phyloP scores from a whole-genome alignment of 257 asterid genomes.

The Salvia hispanica region DNA sequence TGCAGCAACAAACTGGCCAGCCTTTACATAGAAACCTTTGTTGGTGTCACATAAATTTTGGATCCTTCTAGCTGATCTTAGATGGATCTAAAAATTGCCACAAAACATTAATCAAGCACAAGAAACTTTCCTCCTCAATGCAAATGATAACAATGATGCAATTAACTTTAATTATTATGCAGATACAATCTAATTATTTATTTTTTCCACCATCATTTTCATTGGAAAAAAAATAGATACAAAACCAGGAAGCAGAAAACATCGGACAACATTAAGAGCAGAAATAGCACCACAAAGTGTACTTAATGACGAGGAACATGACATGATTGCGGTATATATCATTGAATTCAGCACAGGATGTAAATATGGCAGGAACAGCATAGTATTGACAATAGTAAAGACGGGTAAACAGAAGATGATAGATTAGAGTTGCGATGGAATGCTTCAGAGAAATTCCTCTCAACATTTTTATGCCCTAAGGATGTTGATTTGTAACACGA shows the following conservation, averaged over 20 bases:
- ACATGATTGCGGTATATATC: not conserved
- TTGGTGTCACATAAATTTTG: slow-evolving; percentile 71
- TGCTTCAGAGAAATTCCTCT: not conserved
- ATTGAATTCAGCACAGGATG: not conserved
- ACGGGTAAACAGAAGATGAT: not conserved
- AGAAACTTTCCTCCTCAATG: not conserved
- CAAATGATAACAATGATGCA: not conserved
- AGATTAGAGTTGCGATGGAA: not conserved
- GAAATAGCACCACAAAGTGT: not conserved
- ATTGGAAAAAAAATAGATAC: not conserved
- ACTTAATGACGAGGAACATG: not conserved
- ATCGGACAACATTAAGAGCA: not conserved
- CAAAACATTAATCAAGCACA: slow-evolving; percentile 16
- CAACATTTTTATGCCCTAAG: not conserved
- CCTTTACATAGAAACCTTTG: slow-evolving; percentile 91
- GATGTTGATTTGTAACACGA: not conserved
- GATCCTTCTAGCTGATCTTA: slow-evolving; percentile 77
- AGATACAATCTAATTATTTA: not conserved
- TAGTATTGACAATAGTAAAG: not conserved
- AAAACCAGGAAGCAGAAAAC: slow-evolving; percentile 6
- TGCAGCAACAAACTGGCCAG: slow-evolving; percentile 90
- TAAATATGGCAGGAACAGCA: not conserved
- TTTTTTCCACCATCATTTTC: not conserved
- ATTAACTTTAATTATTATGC: not conserved
- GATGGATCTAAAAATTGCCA: slow-evolving; percentile 59